These are phyloP conservation scores for Calophaca sinica DNA, from an alignment of 306 rosid species.

Conservation along the genomic window DNA sequence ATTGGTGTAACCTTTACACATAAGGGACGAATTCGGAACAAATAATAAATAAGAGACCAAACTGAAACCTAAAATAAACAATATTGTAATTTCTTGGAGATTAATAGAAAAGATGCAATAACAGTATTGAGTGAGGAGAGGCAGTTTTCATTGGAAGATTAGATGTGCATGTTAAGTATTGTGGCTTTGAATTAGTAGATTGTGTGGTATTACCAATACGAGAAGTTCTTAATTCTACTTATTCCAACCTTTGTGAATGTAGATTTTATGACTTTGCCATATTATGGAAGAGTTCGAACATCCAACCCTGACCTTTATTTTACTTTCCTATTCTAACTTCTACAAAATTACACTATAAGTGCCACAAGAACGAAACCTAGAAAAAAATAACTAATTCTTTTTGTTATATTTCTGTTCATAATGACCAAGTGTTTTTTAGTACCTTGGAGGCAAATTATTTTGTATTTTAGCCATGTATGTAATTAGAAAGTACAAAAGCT, in stretches of 20 bases:
- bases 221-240: neutral
- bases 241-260: neutral
- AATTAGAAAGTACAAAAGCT: neutral
- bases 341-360: neutral
- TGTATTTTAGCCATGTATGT: neutral
- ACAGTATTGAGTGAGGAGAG: neutral
- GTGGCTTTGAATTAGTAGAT: neutral
- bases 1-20: too few relatives aligned
- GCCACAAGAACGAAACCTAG: neutral
- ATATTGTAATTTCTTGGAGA: neutral
- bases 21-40: too few relatives aligned
- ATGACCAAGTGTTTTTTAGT: neutral
- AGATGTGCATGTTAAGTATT: constrained; percentile 13
- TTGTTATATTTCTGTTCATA: neutral
- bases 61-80: too few relatives aligned
- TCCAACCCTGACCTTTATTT: constrained; percentile 1
- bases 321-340: neutral
- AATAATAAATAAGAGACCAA: too few relatives aligned
- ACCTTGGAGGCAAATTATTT: neutral
- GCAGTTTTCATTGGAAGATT: neutral
- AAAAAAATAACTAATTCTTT: neutral
- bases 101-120: neutral
- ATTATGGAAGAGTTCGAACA: neutral
- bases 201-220: neutral
- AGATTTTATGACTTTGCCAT: neutral